A percentile compares a stretch with the other conserved stretches of the same genome.
These are phyloP conservation scores for Alternaria sp. DNA, from an alignment of 2,329 filamentous ascomycete species.

Conservation along the genomic window DNA sequence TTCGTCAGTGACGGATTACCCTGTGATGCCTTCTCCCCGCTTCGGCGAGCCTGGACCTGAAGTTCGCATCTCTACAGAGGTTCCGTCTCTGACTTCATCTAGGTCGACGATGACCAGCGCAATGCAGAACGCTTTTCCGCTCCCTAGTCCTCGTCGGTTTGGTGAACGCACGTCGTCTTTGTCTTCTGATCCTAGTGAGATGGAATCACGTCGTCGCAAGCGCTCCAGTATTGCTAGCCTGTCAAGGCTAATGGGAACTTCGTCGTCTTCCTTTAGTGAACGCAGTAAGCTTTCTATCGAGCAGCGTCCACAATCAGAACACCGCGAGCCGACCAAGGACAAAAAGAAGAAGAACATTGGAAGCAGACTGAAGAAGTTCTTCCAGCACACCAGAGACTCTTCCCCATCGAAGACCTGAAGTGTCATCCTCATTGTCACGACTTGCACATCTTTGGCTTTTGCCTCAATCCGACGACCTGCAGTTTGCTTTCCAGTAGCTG, in stretches of 20 bases:
- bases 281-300: constrained; percentile 78
- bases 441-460: constrained; percentile 24
- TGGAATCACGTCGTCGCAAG: constrained; percentile 68
- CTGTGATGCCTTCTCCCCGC: constrained; percentile 73
- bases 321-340: constrained; percentile 68
- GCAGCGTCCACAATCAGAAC: constrained; percentile 56
- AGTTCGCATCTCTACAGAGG: constrained; percentile 74
- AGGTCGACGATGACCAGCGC: constrained; percentile 77
- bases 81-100: constrained; percentile 78
- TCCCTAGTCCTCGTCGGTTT: constrained; percentile 53
- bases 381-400: constrained; percentile 62
- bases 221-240: constrained; percentile 79
- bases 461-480: constrained; percentile 30
- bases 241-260: constrained; percentile 76
- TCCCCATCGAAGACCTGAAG: constrained; percentile 33
- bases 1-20: constrained; percentile 76
- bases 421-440: constrained; percentile 7
- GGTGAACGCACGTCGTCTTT: constrained; percentile 53
- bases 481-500: constrained; percentile 21
- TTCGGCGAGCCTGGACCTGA: constrained; percentile 79
- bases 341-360: constrained; percentile 73
- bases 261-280: constrained; percentile 68
- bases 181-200: constrained; percentile 51
- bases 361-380: constrained; percentile 75
- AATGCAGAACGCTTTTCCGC: constrained; percentile 64